phyloP scores from a whole-genome alignment of 805 yeast species.

The Candida morakotiae region DNA sequence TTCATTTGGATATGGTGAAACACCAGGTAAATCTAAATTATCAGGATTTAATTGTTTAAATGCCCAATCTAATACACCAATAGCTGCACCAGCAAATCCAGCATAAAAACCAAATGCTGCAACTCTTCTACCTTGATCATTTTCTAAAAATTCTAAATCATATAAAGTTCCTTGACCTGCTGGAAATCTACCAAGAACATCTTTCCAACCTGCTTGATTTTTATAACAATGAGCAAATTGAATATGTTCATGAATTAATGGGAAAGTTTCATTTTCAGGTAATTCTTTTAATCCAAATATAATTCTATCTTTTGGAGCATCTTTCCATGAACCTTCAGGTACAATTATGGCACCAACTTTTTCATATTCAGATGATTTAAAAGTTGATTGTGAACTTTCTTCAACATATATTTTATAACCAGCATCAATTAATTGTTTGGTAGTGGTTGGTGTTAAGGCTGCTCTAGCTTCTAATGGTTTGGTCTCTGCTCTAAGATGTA shows the following conservation, averaged over 20 bases:
- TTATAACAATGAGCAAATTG: conserved; percentile 99
- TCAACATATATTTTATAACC: conserved; percentile 90
- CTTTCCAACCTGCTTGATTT: conserved; percentile 96
- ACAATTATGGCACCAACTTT: conserved; percentile 83
- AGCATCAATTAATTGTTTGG: conserved; percentile 76
- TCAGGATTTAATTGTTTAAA: conserved; percentile 75
- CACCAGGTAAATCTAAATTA: conserved; percentile 68
- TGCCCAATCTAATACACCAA: conserved; percentile 93
- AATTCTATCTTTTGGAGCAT: conserved; percentile 86
- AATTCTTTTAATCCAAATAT: conserved; percentile 93
- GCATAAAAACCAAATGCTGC: conserved; percentile 99
- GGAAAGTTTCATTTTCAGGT: conserved; percentile 86
- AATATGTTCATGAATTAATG: conserved; percentile 91
- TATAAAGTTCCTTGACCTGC: conserved; percentile 87
- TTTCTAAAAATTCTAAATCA: conserved; percentile 91
- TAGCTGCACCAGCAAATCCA: conserved; percentile 99
- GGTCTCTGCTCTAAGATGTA: conserved; percentile 94
- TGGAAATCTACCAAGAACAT: conserved; percentile 84
- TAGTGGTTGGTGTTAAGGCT: conserved; percentile 89
- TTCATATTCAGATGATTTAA: conserved; percentile 69
- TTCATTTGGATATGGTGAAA: conserved; percentile 82
- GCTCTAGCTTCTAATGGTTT: conserved; percentile 98
- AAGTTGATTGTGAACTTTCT: conserved; percentile 79
- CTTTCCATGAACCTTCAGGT: conserved; percentile 89
- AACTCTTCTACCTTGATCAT: conserved; percentile 94